These are phyloP conservation scores for Fomitopsis pinicola DNA, from an alignment of 1,284 basidiomycete genomes.

Conservation along the genomic window DNA sequence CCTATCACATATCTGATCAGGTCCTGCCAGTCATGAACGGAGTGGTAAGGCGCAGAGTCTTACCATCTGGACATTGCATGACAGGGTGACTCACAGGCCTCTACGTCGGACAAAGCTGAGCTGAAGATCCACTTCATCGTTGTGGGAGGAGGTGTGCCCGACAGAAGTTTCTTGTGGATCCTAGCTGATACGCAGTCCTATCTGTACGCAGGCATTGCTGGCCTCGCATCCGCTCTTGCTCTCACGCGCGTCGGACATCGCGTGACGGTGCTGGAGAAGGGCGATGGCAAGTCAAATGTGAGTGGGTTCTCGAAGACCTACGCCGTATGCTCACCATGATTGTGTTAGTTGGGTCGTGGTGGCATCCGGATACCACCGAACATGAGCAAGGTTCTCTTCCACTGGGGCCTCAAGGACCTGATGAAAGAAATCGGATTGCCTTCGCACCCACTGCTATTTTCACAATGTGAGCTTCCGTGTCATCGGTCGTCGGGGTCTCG, in stretches of 20 bases:
- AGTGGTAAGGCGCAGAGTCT: background rate
- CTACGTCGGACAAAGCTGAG: background rate
- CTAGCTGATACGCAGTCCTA: background rate
- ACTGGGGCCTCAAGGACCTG: slow-evolving; percentile 47
- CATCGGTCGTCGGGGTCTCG: background rate
- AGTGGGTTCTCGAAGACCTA: slow-evolving; percentile 7
- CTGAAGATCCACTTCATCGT: slow-evolving; percentile 5
- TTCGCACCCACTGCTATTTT: slow-evolving; percentile 36
- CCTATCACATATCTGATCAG: background rate
- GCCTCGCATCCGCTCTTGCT: slow-evolving; percentile 3
- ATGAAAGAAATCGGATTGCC: slow-evolving; percentile 33
- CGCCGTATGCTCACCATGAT: background rate
- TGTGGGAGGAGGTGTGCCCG: slow-evolving; percentile 4
- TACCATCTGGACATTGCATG: background rate
- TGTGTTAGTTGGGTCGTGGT: slow-evolving; percentile 22
- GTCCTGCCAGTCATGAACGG: background rate
- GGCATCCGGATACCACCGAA: slow-evolving; percentile 53
- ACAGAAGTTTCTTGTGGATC: background rate
- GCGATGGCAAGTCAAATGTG: slow-evolving; percentile 32
- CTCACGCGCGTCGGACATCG: slow-evolving; percentile 47
- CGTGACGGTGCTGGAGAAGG: slow-evolving; percentile 50
- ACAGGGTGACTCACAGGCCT: background rate
- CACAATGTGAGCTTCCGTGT: slow-evolving; percentile 28
- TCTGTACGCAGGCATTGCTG: slow-evolving; percentile 2
- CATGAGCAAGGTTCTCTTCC: slow-evolving; percentile 48